Evolutionary conservation across 306 rosid species (phyloP).

Genomic region (Vigna nakashimae): DNA sequence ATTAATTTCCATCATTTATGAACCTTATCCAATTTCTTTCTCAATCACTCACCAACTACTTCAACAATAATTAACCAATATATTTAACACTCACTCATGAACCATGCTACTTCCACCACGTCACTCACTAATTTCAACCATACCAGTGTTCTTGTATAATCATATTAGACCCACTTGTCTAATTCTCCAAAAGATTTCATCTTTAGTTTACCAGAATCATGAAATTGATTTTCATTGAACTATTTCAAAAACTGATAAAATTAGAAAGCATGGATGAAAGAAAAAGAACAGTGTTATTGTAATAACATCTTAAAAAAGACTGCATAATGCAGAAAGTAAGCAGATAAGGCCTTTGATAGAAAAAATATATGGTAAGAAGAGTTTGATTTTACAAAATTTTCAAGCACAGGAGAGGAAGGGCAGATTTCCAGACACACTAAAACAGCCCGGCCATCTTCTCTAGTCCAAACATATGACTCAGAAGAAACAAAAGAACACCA

Average conservation of each 20-base stretch:
- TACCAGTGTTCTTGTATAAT: too few relatives aligned
- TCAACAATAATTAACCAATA: not conserved
- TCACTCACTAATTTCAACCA: too few relatives aligned
- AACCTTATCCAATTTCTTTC: slow-evolving; percentile 33
- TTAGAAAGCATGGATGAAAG: too few relatives aligned
- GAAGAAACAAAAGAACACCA: not conserved
- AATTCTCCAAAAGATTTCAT: too few relatives aligned
- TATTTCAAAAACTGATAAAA: too few relatives aligned
- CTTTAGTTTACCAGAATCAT: too few relatives aligned
- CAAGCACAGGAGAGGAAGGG: slow-evolving; percentile 40
- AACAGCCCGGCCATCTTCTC: slow-evolving; percentile 72
- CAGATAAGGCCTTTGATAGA: not conserved
- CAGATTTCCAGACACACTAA: slow-evolving; percentile 79
- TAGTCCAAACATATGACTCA: slow-evolving; percentile 46
- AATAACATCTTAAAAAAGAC: not conserved
- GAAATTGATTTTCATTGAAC: too few relatives aligned
- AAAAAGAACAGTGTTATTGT: not conserved
- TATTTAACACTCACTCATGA: slow-evolving; percentile 2
- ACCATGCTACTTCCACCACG: slow-evolving; percentile 5
- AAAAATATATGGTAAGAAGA: slow-evolving; percentile 3
- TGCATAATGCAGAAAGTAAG: not conserved
- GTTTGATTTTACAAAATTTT: slow-evolving; percentile 44
- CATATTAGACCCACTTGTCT: too few relatives aligned
- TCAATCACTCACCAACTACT: slow-evolving; percentile 30
- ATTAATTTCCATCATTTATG: slow-evolving; percentile 18